Percentiles rank a stretch among this genome's conserved stretches.
Conservation (phyloP, 2,329 filamentous ascomycete genomes). For the Cytospora schulzeri region DNA sequence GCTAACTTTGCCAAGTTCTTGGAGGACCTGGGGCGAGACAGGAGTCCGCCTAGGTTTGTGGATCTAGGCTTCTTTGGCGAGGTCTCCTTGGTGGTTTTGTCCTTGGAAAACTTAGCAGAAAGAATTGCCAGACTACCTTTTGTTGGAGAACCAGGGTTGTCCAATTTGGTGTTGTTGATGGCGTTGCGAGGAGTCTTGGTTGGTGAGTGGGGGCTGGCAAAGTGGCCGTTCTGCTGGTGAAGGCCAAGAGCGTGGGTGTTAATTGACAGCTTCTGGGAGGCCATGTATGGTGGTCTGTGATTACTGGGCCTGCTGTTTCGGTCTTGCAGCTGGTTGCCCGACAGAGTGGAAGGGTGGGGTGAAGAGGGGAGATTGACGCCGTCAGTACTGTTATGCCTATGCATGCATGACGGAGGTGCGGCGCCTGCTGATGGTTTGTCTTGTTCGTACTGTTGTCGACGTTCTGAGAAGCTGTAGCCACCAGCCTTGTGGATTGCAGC, state of each 20-base stretch:
- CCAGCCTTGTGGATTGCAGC: conserved; percentile 25
- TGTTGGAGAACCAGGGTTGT: conserved; percentile 40
- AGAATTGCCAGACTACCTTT: conserved; percentile 49
- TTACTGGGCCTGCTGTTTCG: conserved; percentile 1
- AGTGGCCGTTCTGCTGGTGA: conserved; percentile 10
- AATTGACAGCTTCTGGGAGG: conserved; percentile 22
- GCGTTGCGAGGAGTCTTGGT: conserved; percentile 13
- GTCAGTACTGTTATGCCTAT: conserved; percentile 26
- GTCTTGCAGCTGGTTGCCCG: conserved; percentile 6
- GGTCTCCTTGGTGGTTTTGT: conserved; percentile 44
- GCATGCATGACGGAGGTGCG: conserved; percentile 23
- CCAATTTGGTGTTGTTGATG: conserved; percentile 2
- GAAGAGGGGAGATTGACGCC: conserved; percentile 21
- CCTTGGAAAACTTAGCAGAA: conserved; percentile 44
- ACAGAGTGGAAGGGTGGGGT: conserved; percentile 5
- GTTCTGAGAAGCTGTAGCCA: conserved; percentile 27
- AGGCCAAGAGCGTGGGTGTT: conserved; percentile 16
- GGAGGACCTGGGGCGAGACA: conserved; percentile 74
- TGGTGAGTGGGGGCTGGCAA: conserved; percentile 19
- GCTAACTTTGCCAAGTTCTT: conserved; percentile 55
- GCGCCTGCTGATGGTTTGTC: conserved; percentile 19
- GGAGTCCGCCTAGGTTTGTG: conserved; percentile 74
- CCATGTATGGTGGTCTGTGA: conserved; percentile 14
- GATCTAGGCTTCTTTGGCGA: conserved; percentile 74
- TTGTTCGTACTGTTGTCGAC: conserved; percentile 27